A percentile compares a stretch with the other conserved stretches of the same genome.
phyloP scores from a whole-genome alignment of 495 filamentous ascomycete genomes.

The Daldinia vernicosa region DNA sequence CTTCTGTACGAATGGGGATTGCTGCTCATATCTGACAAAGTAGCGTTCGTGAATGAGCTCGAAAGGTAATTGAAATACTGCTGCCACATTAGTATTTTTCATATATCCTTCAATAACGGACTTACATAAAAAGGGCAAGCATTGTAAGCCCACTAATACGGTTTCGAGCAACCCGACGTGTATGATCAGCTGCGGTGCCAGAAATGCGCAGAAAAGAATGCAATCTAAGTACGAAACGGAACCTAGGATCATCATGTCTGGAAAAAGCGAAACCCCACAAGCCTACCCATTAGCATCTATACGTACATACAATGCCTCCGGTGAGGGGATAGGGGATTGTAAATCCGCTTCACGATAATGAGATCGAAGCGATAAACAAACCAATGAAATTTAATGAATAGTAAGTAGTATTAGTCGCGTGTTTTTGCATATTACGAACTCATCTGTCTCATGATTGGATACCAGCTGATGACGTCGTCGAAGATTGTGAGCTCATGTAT shows the following conservation, averaged over 20 bases:
- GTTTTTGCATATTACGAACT: background rate
- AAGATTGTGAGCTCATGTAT: slow-evolving; percentile 12
- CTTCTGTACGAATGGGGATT: slow-evolving; percentile 68
- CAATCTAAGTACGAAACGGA: slow-evolving; percentile 78
- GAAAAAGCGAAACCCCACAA: too few species aligned
- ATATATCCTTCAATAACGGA: background rate
- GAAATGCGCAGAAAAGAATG: slow-evolving; percentile 69
- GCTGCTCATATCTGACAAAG: slow-evolving; percentile 53
- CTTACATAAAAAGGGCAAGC: slow-evolving; percentile 77
- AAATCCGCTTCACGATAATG: background rate
- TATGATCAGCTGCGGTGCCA: slow-evolving; percentile 71
- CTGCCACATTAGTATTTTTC: slow-evolving; percentile 19
- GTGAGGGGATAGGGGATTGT: background rate
- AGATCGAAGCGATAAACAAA: background rate
- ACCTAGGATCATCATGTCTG: slow-evolving; percentile 61
- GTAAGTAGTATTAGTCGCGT: background rate
- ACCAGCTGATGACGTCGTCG: slow-evolving; percentile 43
- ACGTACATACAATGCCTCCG: background rate
- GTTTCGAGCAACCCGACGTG: slow-evolving; percentile 66
- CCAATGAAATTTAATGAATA: slow-evolving; percentile 9
- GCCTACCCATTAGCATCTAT: background rate
- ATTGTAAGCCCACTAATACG: slow-evolving; percentile 62
- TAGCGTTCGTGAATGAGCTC: slow-evolving; percentile 66
- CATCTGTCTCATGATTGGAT: background rate
- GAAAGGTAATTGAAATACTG: slow-evolving; percentile 66